A percentile compares a stretch with the other conserved stretches of the same genome.
phyloP scores from a whole-genome alignment of 192 early-diverging fungal genomes.

The Umbelopsis sp. region DNA sequence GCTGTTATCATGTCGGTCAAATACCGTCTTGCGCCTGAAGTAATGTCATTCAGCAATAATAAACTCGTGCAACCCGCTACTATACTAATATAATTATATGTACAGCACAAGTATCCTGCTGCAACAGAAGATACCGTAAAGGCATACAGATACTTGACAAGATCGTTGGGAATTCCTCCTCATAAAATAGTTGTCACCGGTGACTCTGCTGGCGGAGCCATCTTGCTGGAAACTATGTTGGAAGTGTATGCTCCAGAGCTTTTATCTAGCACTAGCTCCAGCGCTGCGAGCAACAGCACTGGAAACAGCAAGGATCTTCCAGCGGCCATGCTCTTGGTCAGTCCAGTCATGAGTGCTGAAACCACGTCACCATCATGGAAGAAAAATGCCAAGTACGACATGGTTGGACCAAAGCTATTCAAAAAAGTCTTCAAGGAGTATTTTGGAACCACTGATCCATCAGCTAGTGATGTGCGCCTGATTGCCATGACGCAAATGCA shows the following conservation, averaged over 20 bases:
- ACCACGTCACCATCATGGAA: constrained; percentile 34
- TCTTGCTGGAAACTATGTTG: constrained; percentile 32
- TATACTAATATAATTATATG: not conserved
- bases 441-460: not conserved
- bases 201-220: constrained; percentile 37
- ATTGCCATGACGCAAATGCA: constrained; percentile 22
- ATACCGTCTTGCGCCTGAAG: constrained; percentile 29
- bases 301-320: constrained; percentile 24
- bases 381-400: constrained; percentile 24
- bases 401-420: constrained; percentile 9
- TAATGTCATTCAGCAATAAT: not conserved
- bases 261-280: not conserved
- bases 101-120: constrained; percentile 29
- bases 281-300: not conserved
- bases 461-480: constrained; percentile 7
- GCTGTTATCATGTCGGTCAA: constrained; percentile 25
- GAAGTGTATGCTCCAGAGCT: constrained; percentile 23
- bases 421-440: constrained; percentile 34
- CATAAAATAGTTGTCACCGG: constrained; percentile 37
- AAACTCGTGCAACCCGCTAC: not conserved
- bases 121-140: constrained; percentile 21
- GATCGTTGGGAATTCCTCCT: constrained; percentile 23
- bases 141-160: constrained; percentile 29
- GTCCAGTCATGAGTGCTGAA: constrained; percentile 29
- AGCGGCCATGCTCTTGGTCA: constrained; percentile 29